These are phyloP conservation scores for Fusarium pseudonygamai DNA, from an alignment of 2,329 filamentous ascomycete genomes.

Conservation along the genomic window DNA sequence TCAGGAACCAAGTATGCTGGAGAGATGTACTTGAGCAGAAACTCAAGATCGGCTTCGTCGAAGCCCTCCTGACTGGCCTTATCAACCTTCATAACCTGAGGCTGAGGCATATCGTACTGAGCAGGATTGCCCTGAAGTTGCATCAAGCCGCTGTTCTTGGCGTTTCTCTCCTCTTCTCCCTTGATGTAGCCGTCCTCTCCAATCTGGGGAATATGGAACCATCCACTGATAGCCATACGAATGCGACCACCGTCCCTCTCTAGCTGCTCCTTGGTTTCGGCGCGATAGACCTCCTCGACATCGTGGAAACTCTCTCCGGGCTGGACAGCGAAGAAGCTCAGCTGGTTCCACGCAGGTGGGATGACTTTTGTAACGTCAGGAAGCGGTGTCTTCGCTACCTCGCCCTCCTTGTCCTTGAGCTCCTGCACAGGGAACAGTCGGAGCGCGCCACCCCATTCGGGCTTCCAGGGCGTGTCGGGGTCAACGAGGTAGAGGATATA, in stretches of 20 bases:
- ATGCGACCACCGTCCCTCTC: constrained; percentile 78
- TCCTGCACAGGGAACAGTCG: constrained; percentile 81
- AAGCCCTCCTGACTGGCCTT: constrained; percentile 65
- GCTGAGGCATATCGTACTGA: constrained; percentile 83
- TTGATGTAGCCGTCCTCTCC: constrained; percentile 92
- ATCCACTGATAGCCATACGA: constrained; percentile 97
- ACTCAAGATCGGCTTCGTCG: constrained; percentile 84
- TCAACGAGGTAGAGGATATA: constrained; percentile 97
- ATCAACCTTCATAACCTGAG: constrained; percentile 62
- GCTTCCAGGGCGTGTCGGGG: constrained; percentile 88
- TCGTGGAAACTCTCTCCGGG: constrained; percentile 99
- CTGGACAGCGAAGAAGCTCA: constrained; percentile 98
- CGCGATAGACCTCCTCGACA: constrained; percentile 95
- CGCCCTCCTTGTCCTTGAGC: constrained; percentile 69
- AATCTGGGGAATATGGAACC: constrained; percentile 97
- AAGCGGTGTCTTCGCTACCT: constrained; percentile 80
- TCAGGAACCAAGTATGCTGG: constrained; percentile 93
- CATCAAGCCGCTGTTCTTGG: constrained; percentile 88
- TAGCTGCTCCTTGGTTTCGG: constrained; percentile 66
- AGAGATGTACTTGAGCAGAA: constrained; percentile 88
- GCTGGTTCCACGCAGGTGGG: constrained; percentile 95
- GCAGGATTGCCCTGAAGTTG: constrained; percentile 93
- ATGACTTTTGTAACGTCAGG: constrained; percentile 84
- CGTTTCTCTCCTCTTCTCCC: constrained; percentile 88
- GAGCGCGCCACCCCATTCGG: constrained; percentile 91